Base-by-base conservation (phyloP, 2,329 filamentous ascomycete species). In the Xylaria sp. region DNA sequence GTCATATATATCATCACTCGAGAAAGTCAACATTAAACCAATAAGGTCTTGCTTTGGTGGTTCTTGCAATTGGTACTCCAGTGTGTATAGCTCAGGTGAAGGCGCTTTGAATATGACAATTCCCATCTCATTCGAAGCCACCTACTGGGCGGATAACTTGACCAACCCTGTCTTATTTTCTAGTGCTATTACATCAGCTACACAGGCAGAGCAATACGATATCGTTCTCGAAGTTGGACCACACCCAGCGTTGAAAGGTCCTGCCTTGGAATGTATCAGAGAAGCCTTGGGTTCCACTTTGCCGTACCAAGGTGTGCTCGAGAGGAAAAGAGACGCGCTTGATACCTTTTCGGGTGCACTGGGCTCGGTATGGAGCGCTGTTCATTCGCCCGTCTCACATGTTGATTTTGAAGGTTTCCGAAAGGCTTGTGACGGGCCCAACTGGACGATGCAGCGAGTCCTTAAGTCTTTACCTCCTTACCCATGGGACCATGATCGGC, bases 1-100 rank as follows among this genome's bases (percentile, higher is more conserved):
- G 80, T 2, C 85, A 23, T 58, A 61, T 0, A 0, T 25, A 28
- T 18, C 20, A 13, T 44, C 20, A 8, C 37, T 58, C 3, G 18
- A 25, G 15, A 37, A 39, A 34, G 34, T 20, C 4, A 28, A 28
- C 13, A 58, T 58, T 20, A 10, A 23, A 9, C 37, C 55, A n/a
- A 44, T 0, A 9, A 46, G 34, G 13, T 8, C 41, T 46, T 28
- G 20, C n/a, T 60, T 51, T 23, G n/a, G 25, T 1, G 57, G 32
- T 10, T 2, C 25, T 15, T 58, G 71, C 51, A 28, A 51, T 2
- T 76, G 70, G 72, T 71, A 64, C 13, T 75, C 74, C 0, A 70
- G 60, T 23, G 73, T 74, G 4, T 54, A 63, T 9, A 41, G 50
- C 25, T 20, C 13, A 23, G 5, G n/a, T 5, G 25, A 61, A 9